These are phyloP conservation scores for Acacia melanoxylon DNA, from an alignment of 306 rosid species.

Conservation along the genomic window DNA sequence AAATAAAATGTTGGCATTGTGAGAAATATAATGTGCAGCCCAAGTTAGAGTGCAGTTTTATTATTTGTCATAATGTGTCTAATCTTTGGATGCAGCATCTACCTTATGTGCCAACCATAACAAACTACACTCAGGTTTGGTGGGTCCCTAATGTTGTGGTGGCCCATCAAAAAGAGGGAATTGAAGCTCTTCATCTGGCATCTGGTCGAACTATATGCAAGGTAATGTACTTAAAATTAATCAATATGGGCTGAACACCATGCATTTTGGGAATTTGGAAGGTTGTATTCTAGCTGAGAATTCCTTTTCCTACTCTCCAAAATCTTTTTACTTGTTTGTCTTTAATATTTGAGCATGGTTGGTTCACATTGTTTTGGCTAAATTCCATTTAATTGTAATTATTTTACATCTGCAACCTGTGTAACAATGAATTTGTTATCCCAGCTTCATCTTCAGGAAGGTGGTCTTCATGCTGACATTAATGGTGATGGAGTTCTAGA, in stretches of 20 bases:
- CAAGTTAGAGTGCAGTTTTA: not conserved
- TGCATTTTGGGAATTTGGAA: slow-evolving; percentile 18
- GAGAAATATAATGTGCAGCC: not conserved
- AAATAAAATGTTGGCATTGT: not conserved
- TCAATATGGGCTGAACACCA: slow-evolving; percentile 17
- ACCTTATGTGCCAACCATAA: slow-evolving; percentile 91
- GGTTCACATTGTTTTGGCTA: slow-evolving; percentile 7
- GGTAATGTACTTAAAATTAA: slow-evolving; percentile 43
- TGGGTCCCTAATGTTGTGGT: slow-evolving; percentile 99
- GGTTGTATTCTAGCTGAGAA: slow-evolving; percentile 20
- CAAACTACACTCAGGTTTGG: slow-evolving; percentile 97
- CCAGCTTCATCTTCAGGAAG: slow-evolving; percentile 97
- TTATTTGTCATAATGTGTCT: slow-evolving; percentile 17
- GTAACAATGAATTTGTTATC: slow-evolving; percentile 37
- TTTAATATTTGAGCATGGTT: slow-evolving; percentile 8
- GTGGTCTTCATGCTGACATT: slow-evolving; percentile 98
- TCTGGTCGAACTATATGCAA: slow-evolving; percentile 94
- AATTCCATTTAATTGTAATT: slow-evolving; percentile 23
- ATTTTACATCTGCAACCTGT: slow-evolving; percentile 1
- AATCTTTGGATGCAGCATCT: slow-evolving; percentile 59
- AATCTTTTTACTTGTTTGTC: not conserved
- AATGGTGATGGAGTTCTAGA: slow-evolving; percentile 99
- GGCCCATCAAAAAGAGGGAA: slow-evolving; percentile 95
- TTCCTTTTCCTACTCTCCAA: slow-evolving; percentile 12
- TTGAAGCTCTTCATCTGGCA: slow-evolving; percentile 92